phyloP scores from a whole-genome alignment of 805 yeast genomes.

The Candida oleophila region DNA sequence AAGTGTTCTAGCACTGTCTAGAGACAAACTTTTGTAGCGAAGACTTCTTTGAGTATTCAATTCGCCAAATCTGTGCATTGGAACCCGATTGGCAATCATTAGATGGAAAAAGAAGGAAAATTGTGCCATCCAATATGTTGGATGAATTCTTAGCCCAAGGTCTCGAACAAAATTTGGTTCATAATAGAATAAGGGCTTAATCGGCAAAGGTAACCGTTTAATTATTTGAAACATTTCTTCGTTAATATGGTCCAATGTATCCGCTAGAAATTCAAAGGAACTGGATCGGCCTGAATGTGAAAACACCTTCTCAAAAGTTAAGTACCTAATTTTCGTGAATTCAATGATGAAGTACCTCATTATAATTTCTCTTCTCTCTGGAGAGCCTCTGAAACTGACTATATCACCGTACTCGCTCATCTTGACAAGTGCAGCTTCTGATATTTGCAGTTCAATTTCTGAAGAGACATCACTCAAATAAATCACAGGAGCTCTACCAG shows the following conservation, averaged over 20 bases:
- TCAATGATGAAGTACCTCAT: constrained; percentile 4
- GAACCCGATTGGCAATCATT: constrained; percentile 7
- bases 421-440: neutral
- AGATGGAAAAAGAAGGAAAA: constrained; percentile 3
- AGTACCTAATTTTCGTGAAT: constrained; percentile 27
- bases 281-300: constrained; percentile 24
- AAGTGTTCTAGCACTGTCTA: constrained; percentile 18
- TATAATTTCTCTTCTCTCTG: neutral
- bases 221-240: constrained; percentile 26
- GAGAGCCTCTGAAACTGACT: constrained; percentile 1
- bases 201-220: constrained; percentile 13
- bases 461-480: constrained; percentile 29
- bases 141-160: neutral
- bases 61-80: neutral
- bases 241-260: constrained; percentile 26
- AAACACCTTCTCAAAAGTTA: constrained; percentile 30
- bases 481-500: constrained; percentile 51
- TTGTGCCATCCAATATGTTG: neutral
- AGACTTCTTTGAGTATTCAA: neutral
- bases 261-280: constrained; percentile 19
- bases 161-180: constrained; percentile 26
- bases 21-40: constrained; percentile 12
- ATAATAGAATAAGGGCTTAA: constrained; percentile 31
- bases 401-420: neutral
- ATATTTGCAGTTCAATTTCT: neutral